Evolutionary conservation across 495 filamentous ascomycete species (phyloP), one percentile per base, ranked within the genome.

Genomic region (Neurospora sp.): DNA sequence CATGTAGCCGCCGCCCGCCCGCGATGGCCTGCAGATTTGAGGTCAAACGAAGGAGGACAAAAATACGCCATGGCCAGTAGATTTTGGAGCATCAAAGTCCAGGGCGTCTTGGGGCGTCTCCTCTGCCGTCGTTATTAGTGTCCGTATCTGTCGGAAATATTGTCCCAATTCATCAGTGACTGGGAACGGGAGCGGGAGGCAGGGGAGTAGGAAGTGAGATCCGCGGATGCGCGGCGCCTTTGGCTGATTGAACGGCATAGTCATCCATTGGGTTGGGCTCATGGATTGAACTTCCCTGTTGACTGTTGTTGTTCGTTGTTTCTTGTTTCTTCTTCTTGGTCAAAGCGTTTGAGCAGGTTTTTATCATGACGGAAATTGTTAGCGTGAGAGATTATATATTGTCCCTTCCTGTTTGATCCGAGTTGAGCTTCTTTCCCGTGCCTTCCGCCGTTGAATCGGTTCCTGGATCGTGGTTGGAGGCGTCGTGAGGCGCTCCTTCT

Each of bases 41-140:
- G 75, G 76, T 77, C 79, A 80, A 79, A 80, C 79, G 76, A 72
- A 72, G 68, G 22, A 61, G 38, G 72, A 68, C 69, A 72, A 71
- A 77, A 72, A 40, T 69, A 61, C 73, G 53, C 53, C 53, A 61
- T 61, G 53, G 27, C 53, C 53, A 65, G 14, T 65, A 65, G 53
- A 65, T 65, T 65, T 65, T 65, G 53, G 27, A 65, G 12, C 11
- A 6, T 65, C 53, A 65, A 65, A 65, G 53, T 65, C 53, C 53
- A 65, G 31, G 53, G 53, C 53, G 53, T 65, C 38, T 39, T 39
- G 38, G 38, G 38, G 38, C 42, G 18, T 61, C 14, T 31, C 22
- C 22, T 61, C 22, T 61, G 53, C 53, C 53, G 53, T 61, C 6
- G 1, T 61, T 61, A 22, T 31, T 12, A 31, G 11, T 61, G 2